Evolutionary conservation across 2,329 filamentous ascomycete species (phyloP).

Genomic region (Cryphonectria radicalis): DNA sequence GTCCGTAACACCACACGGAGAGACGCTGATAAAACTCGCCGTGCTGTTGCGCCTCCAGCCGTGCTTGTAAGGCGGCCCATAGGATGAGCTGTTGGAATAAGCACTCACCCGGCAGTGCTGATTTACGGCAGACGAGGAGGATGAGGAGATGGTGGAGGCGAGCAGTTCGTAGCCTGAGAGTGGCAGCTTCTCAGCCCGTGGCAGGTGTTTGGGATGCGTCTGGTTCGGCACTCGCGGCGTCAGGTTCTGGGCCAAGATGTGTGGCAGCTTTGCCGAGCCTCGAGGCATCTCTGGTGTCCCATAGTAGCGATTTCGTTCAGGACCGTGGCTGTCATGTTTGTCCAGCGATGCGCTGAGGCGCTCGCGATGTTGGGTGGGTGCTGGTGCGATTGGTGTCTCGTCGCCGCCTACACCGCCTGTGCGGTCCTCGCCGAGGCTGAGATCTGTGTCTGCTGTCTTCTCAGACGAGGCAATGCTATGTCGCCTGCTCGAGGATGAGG

Average conservation of each 20-base stretch:
- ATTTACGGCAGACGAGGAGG: constrained; percentile 28
- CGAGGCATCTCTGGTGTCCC: constrained; percentile 50
- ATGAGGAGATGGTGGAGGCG: constrained; percentile 55
- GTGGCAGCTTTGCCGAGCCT: constrained; percentile 43
- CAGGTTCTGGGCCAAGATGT: constrained; percentile 42
- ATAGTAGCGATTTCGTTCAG: constrained; percentile 42
- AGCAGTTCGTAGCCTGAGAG: constrained; percentile 66
- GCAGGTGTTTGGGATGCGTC: constrained; percentile 42
- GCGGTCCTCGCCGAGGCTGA: constrained; percentile 48
- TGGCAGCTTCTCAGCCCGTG: constrained; percentile 48
- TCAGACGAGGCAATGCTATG: constrained; percentile 50
- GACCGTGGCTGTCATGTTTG: constrained; percentile 26
- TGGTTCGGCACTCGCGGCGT: constrained; percentile 42
- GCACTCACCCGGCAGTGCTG: constrained; percentile 29
- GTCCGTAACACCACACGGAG: constrained; percentile 32
- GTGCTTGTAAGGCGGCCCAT: neutral
- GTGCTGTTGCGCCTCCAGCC: constrained; percentile 15
- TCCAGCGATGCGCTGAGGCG: constrained; percentile 18
- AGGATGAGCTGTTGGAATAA: constrained; percentile 30
- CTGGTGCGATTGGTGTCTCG: constrained; percentile 21
- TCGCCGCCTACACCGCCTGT: constrained; percentile 42
- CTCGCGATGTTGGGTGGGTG: constrained; percentile 32
- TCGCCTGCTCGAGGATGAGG: constrained; percentile 53
- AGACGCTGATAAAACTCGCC: constrained; percentile 16
- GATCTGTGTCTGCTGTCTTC: constrained; percentile 47